Conservation (phyloP, 208 protist genomes). For the Willaertia magna region DNA sequence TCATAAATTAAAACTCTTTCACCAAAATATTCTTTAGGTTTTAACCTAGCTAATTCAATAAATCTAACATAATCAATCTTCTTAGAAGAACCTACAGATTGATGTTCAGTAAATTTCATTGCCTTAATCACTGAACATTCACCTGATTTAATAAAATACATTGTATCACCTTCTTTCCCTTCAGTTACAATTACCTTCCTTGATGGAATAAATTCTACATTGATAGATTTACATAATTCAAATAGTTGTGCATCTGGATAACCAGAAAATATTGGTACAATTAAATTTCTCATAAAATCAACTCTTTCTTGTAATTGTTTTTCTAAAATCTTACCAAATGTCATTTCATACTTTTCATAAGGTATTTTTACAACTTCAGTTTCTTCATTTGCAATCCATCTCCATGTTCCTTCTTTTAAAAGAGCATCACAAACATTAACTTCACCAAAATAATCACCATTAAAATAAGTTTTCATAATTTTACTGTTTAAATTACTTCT, state of each 20-base stretch:
- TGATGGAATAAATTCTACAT: background rate
- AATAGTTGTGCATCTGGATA: background rate
- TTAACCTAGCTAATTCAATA: background rate
- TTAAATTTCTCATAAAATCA: background rate
- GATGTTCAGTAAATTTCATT: background rate
- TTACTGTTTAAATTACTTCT: background rate
- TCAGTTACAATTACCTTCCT: background rate
- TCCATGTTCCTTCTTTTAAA: background rate
- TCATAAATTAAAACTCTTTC: background rate
- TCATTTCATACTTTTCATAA: background rate
- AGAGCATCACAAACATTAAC: background rate
- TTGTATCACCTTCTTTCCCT: background rate
- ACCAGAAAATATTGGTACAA: background rate
- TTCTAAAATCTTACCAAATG: background rate
- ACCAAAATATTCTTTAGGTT: slow-evolving; percentile 2
- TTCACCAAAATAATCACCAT: background rate
- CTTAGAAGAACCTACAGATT: background rate
- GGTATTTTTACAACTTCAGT: background rate
- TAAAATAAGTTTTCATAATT: background rate
- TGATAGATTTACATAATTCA: background rate
- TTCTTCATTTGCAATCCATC: background rate
- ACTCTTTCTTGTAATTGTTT: background rate
- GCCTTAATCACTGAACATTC: background rate
- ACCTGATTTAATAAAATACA: background rate
- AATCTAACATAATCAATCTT: background rate